These are phyloP conservation scores for Henckelia pumila DNA, from an alignment of 257 asterid genomes.

Conservation along the genomic window DNA sequence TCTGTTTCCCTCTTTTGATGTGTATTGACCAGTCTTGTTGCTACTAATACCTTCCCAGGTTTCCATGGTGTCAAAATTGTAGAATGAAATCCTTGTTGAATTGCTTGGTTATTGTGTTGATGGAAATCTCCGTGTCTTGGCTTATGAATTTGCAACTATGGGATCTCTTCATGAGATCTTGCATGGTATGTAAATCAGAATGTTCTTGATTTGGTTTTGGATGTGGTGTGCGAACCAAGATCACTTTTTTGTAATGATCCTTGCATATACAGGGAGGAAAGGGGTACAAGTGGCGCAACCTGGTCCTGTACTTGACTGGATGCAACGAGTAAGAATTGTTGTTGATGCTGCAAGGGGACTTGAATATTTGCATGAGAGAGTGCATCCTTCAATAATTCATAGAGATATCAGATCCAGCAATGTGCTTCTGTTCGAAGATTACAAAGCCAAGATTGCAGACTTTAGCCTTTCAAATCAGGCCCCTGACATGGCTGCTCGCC, in stretches of 20 bases:
- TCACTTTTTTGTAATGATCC: conserved; percentile 4
- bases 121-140: conserved; percentile 86
- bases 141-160: conserved; percentile 96
- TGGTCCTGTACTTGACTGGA: conserved; percentile 98
- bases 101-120: conserved; percentile 92
- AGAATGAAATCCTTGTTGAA: conserved; percentile 88
- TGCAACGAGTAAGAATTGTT: conserved; percentile 89
- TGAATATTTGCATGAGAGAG: conserved; percentile 92
- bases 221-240: conserved; percentile 9
- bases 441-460: conserved; percentile 87
- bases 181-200: conserved; percentile 58
- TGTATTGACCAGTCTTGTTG: conserved; percentile 24
- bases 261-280: conserved; percentile 74
- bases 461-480: conserved; percentile 96
- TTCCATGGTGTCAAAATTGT: conserved; percentile 88
- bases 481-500: conserved; percentile 99
- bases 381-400: conserved; percentile 79
- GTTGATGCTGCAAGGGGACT: conserved; percentile 98
- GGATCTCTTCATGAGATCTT: conserved; percentile 95
- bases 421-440: conserved; percentile 91
- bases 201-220: conserved; percentile 20
- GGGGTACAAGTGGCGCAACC: conserved; percentile 99
- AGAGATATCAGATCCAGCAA: conserved; percentile 98
- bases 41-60: conserved; percentile 46
- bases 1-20: conserved; percentile 22